A percentile compares a stretch with the other conserved stretches of the same genome.
These are phyloP conservation scores for Apiospora koreana DNA, from an alignment of 2,329 filamentous ascomycete genomes.

Conservation along the genomic window DNA sequence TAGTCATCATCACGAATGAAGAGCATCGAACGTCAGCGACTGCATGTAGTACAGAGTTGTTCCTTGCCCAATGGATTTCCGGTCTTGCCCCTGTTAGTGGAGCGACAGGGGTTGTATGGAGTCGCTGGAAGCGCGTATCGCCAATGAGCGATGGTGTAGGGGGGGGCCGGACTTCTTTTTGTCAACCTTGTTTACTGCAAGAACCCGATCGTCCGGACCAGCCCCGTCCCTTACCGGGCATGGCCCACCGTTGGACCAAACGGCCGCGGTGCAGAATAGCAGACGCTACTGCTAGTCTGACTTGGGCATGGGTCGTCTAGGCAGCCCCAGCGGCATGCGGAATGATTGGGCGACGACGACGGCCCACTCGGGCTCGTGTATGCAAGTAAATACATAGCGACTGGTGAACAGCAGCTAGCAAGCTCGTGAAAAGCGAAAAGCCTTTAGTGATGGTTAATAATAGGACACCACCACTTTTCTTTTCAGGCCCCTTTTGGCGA, in stretches of 20 bases:
- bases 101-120: constrained; percentile 5
- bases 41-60: neutral
- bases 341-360: neutral
- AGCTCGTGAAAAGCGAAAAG: neutral
- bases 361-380: constrained; percentile 7
- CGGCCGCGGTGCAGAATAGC: constrained; percentile 6
- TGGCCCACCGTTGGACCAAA: constrained; percentile 7
- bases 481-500: neutral
- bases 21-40: constrained; percentile 4
- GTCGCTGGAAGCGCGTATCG: neutral
- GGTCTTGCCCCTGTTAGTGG: neutral
- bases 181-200: constrained; percentile 5
- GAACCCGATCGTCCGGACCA: constrained; percentile 7
- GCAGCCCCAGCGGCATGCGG: neutral
- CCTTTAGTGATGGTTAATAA: neutral
- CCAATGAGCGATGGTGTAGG: neutral
- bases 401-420: neutral
- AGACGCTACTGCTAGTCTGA: neutral
- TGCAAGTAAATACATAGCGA: constrained; percentile 6
- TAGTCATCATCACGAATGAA: constrained; percentile 1
- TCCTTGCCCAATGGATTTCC: neutral
- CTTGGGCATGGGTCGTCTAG: constrained; percentile 1
- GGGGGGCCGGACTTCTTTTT: neutral
- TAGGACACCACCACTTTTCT: constrained; percentile 1
- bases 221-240: neutral